These are phyloP conservation scores for Alternaria consortialis DNA, from an alignment of 2,329 filamentous ascomycete genomes.

Conservation along the genomic window DNA sequence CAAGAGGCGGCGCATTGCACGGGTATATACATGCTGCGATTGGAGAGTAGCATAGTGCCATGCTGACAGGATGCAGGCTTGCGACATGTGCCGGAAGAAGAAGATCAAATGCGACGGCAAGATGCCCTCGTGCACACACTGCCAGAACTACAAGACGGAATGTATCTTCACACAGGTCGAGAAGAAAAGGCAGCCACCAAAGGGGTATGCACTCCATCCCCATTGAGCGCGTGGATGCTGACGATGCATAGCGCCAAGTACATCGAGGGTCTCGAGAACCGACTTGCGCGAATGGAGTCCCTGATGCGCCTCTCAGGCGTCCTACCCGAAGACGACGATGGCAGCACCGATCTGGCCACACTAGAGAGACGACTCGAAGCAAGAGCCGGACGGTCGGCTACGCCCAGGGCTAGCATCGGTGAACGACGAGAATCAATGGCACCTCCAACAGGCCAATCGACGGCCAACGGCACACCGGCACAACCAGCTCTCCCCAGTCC, in stretches of 20 bases:
- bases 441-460: constrained; percentile 47
- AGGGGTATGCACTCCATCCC: constrained; percentile 69
- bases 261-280: constrained; percentile 94
- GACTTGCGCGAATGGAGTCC: constrained; percentile 94
- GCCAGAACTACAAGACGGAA: constrained; percentile 96
- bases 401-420: constrained; percentile 38
- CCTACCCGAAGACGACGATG: constrained; percentile 83
- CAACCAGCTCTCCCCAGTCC: constrained; percentile 61
- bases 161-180: constrained; percentile 98
- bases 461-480: constrained; percentile 51
- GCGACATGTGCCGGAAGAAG: constrained; percentile 94
- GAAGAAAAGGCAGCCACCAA: constrained; percentile 97
- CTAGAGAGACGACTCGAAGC: constrained; percentile 78
- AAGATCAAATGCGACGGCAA: constrained; percentile 99
- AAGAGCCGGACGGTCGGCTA: constrained; percentile 45
- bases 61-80: constrained; percentile 68
- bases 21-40: constrained; percentile 69
- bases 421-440: constrained; percentile 47
- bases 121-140: constrained; percentile 93
- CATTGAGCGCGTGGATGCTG: constrained; percentile 6
- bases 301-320: constrained; percentile 86
- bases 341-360: constrained; percentile 85
- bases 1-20: constrained; percentile 87
- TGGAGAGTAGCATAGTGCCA: constrained; percentile 1
- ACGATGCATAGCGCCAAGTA: constrained; percentile 79